Percentiles rank a stretch among this genome's conserved stretches.
These are phyloP conservation scores for Ziziphus jujuba DNA, from an alignment of 306 rosid genomes.

Conservation along the genomic window DNA sequence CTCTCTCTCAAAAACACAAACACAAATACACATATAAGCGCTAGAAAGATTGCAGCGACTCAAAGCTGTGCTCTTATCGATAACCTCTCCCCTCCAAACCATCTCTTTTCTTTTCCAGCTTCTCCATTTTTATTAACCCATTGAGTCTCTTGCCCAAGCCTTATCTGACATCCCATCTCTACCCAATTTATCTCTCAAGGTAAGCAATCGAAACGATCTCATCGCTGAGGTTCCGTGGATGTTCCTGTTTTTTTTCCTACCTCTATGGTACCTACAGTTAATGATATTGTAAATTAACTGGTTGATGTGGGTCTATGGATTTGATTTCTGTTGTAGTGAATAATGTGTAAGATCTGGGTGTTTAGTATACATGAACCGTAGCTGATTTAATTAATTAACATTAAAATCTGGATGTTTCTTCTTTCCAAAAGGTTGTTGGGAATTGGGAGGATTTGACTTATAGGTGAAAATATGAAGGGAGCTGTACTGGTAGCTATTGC, in stretches of 20 bases:
- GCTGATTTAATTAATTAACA: neutral
- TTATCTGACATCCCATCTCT: neutral
- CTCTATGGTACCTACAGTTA: neutral
- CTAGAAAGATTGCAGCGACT: neutral
- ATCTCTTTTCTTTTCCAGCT: slow-evolving; percentile 1
- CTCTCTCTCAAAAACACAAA: neutral
- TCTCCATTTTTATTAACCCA: neutral
- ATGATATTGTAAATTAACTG: neutral
- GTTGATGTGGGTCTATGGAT: neutral
- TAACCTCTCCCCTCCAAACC: neutral
- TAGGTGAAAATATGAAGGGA: slow-evolving; percentile 54
- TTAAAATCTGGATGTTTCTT: slow-evolving; percentile 16
- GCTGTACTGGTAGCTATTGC: slow-evolving; percentile 79
- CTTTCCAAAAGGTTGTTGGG: slow-evolving; percentile 9
- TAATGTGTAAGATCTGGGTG: slow-evolving; percentile 10
- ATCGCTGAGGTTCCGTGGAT: neutral
- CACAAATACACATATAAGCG: too few relatives aligned
- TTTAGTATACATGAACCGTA: neutral
- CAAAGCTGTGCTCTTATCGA: neutral
- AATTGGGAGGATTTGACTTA: slow-evolving; percentile 14
- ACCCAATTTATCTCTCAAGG: neutral
- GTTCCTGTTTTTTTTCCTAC: neutral
- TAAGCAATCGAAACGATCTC: slow-evolving; percentile 2
- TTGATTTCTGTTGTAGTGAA: neutral
- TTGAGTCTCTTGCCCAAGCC: neutral